Base-by-base conservation (phyloP, 495 filamentous ascomycete genomes). In the Bryoglossum gracile region DNA sequence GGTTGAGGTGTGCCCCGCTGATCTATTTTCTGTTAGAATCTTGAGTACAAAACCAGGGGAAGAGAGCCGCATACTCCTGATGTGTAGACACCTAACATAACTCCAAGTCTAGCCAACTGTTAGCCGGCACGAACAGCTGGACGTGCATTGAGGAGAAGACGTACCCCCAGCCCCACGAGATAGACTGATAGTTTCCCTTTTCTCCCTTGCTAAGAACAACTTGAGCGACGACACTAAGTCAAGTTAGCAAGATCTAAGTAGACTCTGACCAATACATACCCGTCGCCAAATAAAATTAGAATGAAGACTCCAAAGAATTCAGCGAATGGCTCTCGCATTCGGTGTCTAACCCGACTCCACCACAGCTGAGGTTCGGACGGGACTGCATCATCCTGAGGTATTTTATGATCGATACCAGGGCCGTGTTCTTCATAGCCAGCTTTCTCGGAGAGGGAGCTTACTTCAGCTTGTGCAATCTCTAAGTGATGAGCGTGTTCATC, bases 221-320 rank as follows among this genome's bases (percentile, higher is more conserved):
- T 28, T 60, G 57, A 22, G 57, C 57, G 11, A 56, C 47, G 21
- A 48, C 50, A 3, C 79, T 81, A 49, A 6, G 6, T 9, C 14
- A 14, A n/a, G n/a, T n/a, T n/a, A n/a, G n/a, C n/a, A n/a, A n/a
- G n/a, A n/a, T n/a, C n/a, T n/a, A n/a, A n/a, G n/a, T n/a, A n/a
- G n/a, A n/a, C n/a, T n/a, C n/a, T n/a, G n/a, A n/a, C 24, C 16
- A 13, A 19, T 13, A 44, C 44, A 48, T 45, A 57, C 54, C 79
- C 81, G 51, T 83, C 68, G 22, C 81, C 81, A 60, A 84, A 84
- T 18, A 84, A 62, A 43, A 84, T 66, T 49, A 83, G 41, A 16
- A 82, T 77, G 69, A 82, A 74, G 0, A 73, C 77, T 1, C 81
- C 81, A 41, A 78, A 74, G 64, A 84, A 82, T 43, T 85, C 81